Evolutionary conservation across 768 basidiomycete genomes (phyloP).

Genomic region (Plicaturopsis crispa): DNA sequence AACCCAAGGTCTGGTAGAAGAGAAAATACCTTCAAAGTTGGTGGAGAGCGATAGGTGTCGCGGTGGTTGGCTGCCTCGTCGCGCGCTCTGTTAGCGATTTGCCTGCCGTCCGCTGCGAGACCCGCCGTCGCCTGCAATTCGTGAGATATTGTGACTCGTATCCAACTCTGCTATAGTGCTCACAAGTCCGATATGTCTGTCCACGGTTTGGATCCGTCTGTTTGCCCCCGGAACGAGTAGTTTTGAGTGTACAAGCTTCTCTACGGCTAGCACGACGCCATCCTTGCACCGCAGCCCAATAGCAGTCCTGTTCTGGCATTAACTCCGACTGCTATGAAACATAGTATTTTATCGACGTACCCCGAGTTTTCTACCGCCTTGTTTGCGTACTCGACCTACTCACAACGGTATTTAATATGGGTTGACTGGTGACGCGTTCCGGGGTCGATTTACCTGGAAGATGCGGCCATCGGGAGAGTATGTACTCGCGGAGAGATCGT

Average conservation of each 20-base stretch:
- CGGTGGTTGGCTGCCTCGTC: constrained; percentile 76
- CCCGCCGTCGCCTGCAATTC: constrained; percentile 79
- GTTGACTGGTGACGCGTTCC: background rate
- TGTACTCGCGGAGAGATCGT: constrained; percentile 91
- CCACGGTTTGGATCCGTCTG: constrained; percentile 87
- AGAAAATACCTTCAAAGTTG: constrained; percentile 67
- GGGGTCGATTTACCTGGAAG: constrained; percentile 66
- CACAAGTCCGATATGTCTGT: constrained; percentile 91
- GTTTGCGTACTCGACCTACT: constrained; percentile 92
- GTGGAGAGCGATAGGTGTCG: constrained; percentile 62
- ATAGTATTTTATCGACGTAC: constrained; percentile 30
- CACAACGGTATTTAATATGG: constrained; percentile 8
- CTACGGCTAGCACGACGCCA: constrained; percentile 93
- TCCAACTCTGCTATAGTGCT: constrained; percentile 10
- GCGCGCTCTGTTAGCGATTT: constrained; percentile 75
- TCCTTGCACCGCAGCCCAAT: constrained; percentile 94
- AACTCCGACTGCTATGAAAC: constrained; percentile 1
- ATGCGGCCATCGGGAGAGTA: constrained; percentile 97
- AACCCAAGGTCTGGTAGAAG: background rate
- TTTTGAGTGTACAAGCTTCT: constrained; percentile 95
- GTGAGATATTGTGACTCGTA: background rate
- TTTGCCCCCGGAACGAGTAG: constrained; percentile 90
- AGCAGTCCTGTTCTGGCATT: constrained; percentile 58
- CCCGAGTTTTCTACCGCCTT: constrained; percentile 99
- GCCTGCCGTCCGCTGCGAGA: constrained; percentile 87